Conservation (phyloP, 75 land plant genomes). For the Ceratopteris richardii region DNA sequence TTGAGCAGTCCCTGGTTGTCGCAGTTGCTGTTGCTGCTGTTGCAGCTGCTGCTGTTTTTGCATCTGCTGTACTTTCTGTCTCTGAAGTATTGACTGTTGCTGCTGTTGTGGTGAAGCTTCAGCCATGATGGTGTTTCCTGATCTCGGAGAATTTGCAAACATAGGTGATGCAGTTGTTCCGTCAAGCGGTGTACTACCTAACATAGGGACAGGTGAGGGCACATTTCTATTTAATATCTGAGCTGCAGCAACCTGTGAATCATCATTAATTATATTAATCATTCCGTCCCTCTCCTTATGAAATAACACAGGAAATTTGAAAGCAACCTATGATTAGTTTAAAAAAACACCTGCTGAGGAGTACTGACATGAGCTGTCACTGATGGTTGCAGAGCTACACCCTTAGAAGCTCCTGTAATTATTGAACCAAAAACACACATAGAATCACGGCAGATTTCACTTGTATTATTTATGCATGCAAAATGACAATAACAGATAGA, state of each 20-base stretch:
- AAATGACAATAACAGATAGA: too few species aligned
- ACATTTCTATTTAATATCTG: constrained; percentile 51
- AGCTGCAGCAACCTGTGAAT: constrained; percentile 43
- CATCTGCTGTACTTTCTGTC: constrained; percentile 45
- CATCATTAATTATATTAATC: too few species aligned
- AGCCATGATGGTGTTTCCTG: constrained; percentile 53
- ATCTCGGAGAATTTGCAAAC: constrained; percentile 81
- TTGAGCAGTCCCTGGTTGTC: constrained; percentile 53
- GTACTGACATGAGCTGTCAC: not conserved
- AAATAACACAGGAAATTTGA: too few species aligned
- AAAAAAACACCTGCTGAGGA: constrained; percentile 3
- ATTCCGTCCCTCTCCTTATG: too few species aligned
- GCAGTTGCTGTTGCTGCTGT: constrained; percentile 54
- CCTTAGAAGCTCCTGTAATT: not conserved
- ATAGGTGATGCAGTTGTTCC: constrained; percentile 45
- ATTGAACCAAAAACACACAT: not conserved
- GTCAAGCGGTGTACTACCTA: constrained; percentile 26
- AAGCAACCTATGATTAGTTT: too few species aligned
- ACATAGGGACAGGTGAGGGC: constrained; percentile 38
- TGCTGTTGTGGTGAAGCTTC: constrained; percentile 70
- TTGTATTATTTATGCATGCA: too few species aligned
- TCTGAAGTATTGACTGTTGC: constrained; percentile 23
- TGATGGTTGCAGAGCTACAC: not conserved
- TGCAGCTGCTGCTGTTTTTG: constrained; percentile 63
- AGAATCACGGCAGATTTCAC: too few species aligned